These are phyloP conservation scores for Saturnispora halmiae DNA, from an alignment of 805 yeast genomes.

Conservation along the genomic window DNA sequence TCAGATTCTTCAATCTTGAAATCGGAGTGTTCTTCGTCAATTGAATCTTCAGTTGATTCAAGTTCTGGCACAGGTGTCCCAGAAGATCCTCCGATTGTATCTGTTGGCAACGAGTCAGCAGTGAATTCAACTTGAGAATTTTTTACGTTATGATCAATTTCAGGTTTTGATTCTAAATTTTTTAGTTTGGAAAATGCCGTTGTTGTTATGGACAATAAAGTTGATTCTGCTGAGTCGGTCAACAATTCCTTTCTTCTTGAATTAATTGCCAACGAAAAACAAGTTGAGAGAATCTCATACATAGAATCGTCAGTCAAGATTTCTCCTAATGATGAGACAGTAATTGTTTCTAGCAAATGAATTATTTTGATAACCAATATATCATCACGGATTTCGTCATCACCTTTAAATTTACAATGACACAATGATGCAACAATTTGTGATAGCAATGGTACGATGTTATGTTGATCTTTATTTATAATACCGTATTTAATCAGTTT, in stretches of 20 bases:
- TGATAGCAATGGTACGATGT: constrained; percentile 48
- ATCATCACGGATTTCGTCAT: constrained; percentile 87
- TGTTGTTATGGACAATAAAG: constrained; percentile 61
- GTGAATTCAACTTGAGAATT: constrained; percentile 20
- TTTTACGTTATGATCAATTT: constrained; percentile 25
- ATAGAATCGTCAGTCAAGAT: constrained; percentile 73
- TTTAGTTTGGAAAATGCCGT: constrained; percentile 56
- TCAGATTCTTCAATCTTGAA: constrained; percentile 1
- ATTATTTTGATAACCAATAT: constrained; percentile 80
- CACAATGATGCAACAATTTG: constrained; percentile 71
- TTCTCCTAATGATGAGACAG: constrained; percentile 55
- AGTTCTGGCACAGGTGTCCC: constrained; percentile 9
- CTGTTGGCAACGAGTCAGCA: constrained; percentile 40
- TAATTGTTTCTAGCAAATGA: constrained; percentile 56
- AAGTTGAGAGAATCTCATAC: constrained; percentile 84
- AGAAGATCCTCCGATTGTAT: constrained; percentile 44
- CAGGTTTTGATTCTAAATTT: constrained; percentile 34
- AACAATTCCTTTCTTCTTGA: constrained; percentile 84
- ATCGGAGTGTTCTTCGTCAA: neutral
- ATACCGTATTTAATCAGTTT: constrained; percentile 66
- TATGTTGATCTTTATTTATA: constrained; percentile 45
- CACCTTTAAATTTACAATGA: constrained; percentile 92
- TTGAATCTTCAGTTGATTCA: constrained; percentile 1
- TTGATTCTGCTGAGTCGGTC: constrained; percentile 79
- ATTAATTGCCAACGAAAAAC: constrained; percentile 85